Evolutionary conservation across 169 alveolate genomes (phyloP).

Genomic region (Cryptosporidium tyzzeri): DNA sequence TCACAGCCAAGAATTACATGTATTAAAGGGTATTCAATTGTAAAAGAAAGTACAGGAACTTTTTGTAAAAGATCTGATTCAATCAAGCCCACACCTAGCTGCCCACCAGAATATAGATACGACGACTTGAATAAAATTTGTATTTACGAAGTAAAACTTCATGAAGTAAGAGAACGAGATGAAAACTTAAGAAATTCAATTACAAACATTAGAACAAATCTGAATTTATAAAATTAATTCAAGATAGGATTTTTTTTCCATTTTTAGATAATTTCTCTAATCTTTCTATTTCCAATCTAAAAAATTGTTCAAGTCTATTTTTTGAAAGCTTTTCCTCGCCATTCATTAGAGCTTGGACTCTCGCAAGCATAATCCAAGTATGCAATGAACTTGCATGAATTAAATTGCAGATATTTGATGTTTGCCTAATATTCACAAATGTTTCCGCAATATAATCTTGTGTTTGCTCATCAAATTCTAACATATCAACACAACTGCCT

Average conservation of each 20-base stretch:
- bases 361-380: conserved; percentile 33
- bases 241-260: conserved; percentile 30
- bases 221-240: conserved; percentile 35
- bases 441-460: conserved; percentile 28
- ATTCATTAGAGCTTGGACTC: conserved; percentile 56
- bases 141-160: conserved; percentile 64
- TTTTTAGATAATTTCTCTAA: conserved; percentile 7
- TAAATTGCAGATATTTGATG: not conserved
- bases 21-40: conserved; percentile 47
- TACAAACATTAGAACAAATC: conserved; percentile 33
- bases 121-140: conserved; percentile 41
- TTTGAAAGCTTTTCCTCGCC: conserved; percentile 39
- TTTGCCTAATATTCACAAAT: conserved; percentile 51
- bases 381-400: conserved; percentile 28
- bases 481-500: conserved; percentile 43
- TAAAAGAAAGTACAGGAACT: conserved; percentile 41
- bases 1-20: conserved; percentile 61
- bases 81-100: conserved; percentile 66
- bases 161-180: conserved; percentile 57
- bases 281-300: conserved; percentile 32
- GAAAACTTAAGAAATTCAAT: conserved; percentile 8
- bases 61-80: conserved; percentile 45
- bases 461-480: conserved; percentile 26
- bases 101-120: conserved; percentile 74
- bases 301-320: conserved; percentile 21